Conservation (phyloP, 2,329 filamentous ascomycete genomes). For the Colletotrichum godetiae region DNA sequence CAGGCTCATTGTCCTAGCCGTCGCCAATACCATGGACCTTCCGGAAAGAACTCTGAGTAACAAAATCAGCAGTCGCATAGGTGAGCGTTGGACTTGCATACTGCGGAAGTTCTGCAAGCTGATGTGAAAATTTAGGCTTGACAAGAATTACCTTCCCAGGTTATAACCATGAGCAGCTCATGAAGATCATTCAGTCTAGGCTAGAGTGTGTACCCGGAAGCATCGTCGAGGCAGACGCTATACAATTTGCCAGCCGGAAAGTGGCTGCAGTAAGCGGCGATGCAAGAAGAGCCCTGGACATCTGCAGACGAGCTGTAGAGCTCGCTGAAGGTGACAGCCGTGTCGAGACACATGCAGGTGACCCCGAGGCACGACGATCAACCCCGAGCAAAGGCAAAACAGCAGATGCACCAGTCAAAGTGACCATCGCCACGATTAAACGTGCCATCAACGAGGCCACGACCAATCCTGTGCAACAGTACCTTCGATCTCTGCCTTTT, state of each 20-base stretch:
- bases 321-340: slow-evolving; percentile 81
- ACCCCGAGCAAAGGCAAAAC: slow-evolving; percentile 41
- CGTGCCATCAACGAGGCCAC: slow-evolving; percentile 96
- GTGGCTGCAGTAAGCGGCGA: slow-evolving; percentile 97
- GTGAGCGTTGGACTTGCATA: slow-evolving; percentile 45
- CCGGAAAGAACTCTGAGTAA: slow-evolving; percentile 96
- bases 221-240: slow-evolving; percentile 90
- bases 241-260: slow-evolving; percentile 96
- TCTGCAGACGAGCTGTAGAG: slow-evolving; percentile 94
- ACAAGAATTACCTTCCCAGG: slow-evolving; percentile 97
- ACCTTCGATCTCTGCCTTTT: slow-evolving; percentile 84
- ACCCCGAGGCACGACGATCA: slow-evolving; percentile 57
- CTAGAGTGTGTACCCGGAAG: slow-evolving; percentile 88
- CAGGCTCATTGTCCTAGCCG: slow-evolving; percentile 92
- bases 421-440: slow-evolving; percentile 94
- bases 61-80: slow-evolving; percentile 94
- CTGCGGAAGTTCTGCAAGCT: neutral
- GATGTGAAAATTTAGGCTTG: slow-evolving; percentile 61
- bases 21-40: slow-evolving; percentile 99
- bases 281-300: slow-evolving; percentile 90
- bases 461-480: slow-evolving; percentile 90
- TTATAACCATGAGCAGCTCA: slow-evolving; percentile 96
- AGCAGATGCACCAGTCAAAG: slow-evolving; percentile 62
- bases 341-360: slow-evolving; percentile 69
- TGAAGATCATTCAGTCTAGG: slow-evolving; percentile 96